Conservation (phyloP, 345 rosid genomes). For the Camelina sativa region DNA sequence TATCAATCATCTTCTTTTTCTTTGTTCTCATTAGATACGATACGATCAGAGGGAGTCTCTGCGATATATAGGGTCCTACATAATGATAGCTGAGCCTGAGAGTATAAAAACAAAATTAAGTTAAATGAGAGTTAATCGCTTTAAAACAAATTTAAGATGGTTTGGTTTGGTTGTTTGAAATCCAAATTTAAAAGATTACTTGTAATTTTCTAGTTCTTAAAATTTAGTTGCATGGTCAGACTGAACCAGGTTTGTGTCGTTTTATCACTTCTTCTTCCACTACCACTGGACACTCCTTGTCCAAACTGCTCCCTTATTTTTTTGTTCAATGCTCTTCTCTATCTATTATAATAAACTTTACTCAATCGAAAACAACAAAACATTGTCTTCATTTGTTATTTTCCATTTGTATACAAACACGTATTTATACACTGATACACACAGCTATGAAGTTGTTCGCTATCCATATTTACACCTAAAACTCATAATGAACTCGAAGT, state of each 20-base stretch:
- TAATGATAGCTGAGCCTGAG: not conserved
- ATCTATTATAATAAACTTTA: not conserved
- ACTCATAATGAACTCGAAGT: not conserved
- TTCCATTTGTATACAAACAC: constrained; percentile 31
- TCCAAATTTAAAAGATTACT: not conserved
- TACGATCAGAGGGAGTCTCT: not conserved
- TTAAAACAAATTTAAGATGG: not conserved
- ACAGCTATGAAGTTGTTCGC: constrained; percentile 27
- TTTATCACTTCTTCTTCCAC: constrained; percentile 13
- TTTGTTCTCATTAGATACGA: not conserved
- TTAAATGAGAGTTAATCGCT: not conserved
- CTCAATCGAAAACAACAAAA: constrained; percentile 25
- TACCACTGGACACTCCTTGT: constrained; percentile 30
- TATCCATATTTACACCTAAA: constrained; percentile 27
- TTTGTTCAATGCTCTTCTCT: constrained; percentile 1
- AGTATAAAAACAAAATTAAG: not conserved
- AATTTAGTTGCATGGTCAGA: constrained; percentile 27
- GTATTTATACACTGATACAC: constrained; percentile 28
- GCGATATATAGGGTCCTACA: not conserved
- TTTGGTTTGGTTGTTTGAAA: not conserved
- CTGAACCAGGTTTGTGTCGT: constrained; percentile 31
- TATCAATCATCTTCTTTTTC: not conserved
- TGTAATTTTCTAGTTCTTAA: not conserved
- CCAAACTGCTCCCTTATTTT: constrained; percentile 24
- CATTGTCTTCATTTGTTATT: constrained; percentile 37